phyloP scores from a whole-genome alignment of 129 eudicot species.

The Artemisia argyi region DNA sequence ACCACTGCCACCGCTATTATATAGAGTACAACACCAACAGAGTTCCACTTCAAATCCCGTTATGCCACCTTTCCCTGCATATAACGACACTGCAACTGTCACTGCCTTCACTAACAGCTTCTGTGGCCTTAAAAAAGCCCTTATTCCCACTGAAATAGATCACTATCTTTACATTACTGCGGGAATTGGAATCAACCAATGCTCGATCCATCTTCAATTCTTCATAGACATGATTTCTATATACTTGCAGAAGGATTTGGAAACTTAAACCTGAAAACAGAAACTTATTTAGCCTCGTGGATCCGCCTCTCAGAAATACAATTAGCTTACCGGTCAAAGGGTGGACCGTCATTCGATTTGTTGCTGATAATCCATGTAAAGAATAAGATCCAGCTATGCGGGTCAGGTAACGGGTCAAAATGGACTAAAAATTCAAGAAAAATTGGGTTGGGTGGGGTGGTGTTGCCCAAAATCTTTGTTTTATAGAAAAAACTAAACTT shows the following conservation, averaged over 20 bases:
- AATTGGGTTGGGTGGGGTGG: too few relatives aligned
- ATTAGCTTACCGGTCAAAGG: not conserved
- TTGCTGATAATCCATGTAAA: slow-evolving; percentile 12
- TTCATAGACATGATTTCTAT: not conserved
- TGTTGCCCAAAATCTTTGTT: too few relatives aligned
- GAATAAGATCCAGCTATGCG: not conserved
- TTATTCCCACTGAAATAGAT: not conserved
- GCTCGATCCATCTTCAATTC: slow-evolving; percentile 12
- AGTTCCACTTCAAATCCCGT: not conserved
- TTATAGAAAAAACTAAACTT: too few relatives aligned
- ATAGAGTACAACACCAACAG: not conserved
- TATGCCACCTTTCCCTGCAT: not conserved
- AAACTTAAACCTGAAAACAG: not conserved
- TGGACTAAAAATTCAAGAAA: too few relatives aligned
- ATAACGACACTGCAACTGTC: not conserved
- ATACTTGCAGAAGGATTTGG: not conserved
- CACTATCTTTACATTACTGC: too few relatives aligned
- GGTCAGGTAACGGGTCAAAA: too few relatives aligned
- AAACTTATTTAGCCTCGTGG: not conserved
- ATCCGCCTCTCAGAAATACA: slow-evolving; percentile 8
- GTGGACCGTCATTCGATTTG: not conserved
- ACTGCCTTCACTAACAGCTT: not conserved
- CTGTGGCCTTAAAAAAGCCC: not conserved
- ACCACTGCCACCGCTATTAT: not conserved
- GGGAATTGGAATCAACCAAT: not conserved